These are phyloP conservation scores for Myriangium duriaei DNA, from an alignment of 2,329 filamentous ascomycete genomes.

Conservation along the genomic window DNA sequence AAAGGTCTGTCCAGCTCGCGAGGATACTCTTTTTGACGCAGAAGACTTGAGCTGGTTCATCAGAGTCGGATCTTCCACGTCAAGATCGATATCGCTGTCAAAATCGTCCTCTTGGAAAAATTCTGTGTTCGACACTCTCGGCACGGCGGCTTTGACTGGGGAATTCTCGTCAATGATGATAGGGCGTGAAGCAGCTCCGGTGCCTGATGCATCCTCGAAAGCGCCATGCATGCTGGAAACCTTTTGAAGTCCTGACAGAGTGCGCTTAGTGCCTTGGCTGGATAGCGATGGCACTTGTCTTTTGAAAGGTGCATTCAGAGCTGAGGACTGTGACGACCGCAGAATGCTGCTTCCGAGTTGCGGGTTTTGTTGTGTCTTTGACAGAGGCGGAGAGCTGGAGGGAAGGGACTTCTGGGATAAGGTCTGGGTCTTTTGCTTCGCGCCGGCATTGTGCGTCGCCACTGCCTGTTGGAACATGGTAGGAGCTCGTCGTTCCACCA, in stretches of 20 bases:
- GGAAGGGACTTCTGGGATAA: slow-evolving; percentile 43
- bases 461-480: slow-evolving; percentile 8
- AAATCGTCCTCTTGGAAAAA: slow-evolving; percentile 73
- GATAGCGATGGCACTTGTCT: slow-evolving; percentile 12
- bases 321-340: slow-evolving; percentile 19
- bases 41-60: slow-evolving; percentile 32
- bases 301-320: slow-evolving; percentile 16
- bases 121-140: slow-evolving; percentile 27
- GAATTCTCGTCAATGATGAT: slow-evolving; percentile 30
- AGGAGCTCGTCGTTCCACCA: too few relatives aligned
- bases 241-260: slow-evolving; percentile 35
- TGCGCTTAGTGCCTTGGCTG: slow-evolving; percentile 30
- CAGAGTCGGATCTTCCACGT: slow-evolving; percentile 49
- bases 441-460: slow-evolving; percentile 13
- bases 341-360: slow-evolving; percentile 24
- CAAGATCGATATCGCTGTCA: slow-evolving; percentile 68
- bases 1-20: slow-evolving; percentile 12
- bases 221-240: slow-evolving; percentile 25
- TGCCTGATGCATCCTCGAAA: slow-evolving; percentile 24
- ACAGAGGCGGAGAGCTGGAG: slow-evolving; percentile 40
- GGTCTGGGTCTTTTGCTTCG: slow-evolving; percentile 15
- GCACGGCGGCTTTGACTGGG: slow-evolving; percentile 16
- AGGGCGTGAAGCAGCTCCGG: slow-evolving; percentile 18
- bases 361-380: slow-evolving; percentile 28
- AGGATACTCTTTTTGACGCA: slow-evolving; percentile 20